Conservation (phyloP, 2,329 filamentous ascomycete genomes). For the Aspergillus oerlinghausenensis region DNA sequence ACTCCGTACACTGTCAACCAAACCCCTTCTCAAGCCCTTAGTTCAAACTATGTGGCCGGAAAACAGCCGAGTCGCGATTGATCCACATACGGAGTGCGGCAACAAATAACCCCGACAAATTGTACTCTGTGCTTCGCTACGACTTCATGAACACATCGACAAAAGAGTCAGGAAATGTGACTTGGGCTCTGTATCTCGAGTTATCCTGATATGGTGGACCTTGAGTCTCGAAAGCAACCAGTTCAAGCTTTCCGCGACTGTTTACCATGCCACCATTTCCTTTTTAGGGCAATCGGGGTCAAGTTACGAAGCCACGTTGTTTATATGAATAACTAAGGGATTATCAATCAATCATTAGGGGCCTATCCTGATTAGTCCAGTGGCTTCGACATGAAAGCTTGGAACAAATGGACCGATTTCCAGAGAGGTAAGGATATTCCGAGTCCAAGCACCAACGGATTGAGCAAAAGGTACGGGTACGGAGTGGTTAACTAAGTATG, state of each 20-base stretch:
- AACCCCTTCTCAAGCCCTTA: not conserved
- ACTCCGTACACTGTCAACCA: not conserved
- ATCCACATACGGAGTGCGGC: not conserved
- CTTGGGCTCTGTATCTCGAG: not conserved
- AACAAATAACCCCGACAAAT: not conserved
- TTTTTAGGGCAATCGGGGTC: not conserved
- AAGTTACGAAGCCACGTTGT: not conserved
- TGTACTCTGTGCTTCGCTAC: not conserved
- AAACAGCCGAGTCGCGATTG: not conserved
- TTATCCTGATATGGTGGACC: not conserved
- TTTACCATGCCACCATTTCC: not conserved
- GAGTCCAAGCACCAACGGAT: too few relatives aligned
- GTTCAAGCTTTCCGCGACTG: not conserved
- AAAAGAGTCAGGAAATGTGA: not conserved
- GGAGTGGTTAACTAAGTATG: not conserved
- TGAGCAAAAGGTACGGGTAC: too few relatives aligned
- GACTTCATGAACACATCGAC: not conserved
- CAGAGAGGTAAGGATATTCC: too few relatives aligned
- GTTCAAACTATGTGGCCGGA: not conserved
- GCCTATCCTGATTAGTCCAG: not conserved
- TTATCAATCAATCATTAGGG: not conserved
- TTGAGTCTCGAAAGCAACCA: not conserved
- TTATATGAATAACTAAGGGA: conserved; percentile 1
- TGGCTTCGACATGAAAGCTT: too few relatives aligned
- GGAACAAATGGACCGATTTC: too few relatives aligned